phyloP scores from a whole-genome alignment of 768 basidiomycete genomes.

The Russula brevipes region DNA sequence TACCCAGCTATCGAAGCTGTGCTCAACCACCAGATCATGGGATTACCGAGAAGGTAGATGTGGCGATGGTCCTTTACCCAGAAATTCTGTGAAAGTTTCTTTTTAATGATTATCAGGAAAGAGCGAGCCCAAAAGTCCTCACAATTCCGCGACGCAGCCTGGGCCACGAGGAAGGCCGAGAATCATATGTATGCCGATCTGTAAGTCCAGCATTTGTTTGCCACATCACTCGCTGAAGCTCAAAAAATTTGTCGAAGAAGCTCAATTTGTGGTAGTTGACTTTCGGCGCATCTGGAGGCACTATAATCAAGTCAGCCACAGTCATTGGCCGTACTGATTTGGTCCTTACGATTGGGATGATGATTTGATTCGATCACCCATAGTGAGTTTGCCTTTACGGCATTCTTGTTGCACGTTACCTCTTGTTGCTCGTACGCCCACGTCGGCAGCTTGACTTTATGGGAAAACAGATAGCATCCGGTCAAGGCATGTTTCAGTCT shows the following conservation, averaged over 20 bases:
- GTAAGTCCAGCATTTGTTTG: constrained; percentile 93
- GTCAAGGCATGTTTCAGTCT: constrained; percentile 77
- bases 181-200: constrained; percentile 92
- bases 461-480: constrained; percentile 95
- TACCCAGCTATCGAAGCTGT: constrained; percentile 68
- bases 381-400: constrained; percentile 78
- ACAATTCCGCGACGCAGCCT: constrained; percentile 87
- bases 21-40: constrained; percentile 87
- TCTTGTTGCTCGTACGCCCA: constrained; percentile 99
- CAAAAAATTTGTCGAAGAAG: constrained; percentile 86
- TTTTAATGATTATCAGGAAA: neutral
- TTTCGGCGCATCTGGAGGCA: constrained; percentile 62
- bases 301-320: constrained; percentile 39
- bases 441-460: constrained; percentile 95
- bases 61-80: constrained; percentile 97
- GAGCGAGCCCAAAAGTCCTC: constrained; percentile 33
- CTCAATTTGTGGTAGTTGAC: constrained; percentile 90
- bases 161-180: constrained; percentile 92
- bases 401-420: constrained; percentile 99
- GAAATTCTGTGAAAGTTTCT: constrained; percentile 62
- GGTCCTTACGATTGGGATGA: constrained; percentile 60
- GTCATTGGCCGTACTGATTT: neutral
- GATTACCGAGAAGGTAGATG: constrained; percentile 94
- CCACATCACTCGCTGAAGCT: constrained; percentile 96
- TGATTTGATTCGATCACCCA: constrained; percentile 90